These are phyloP conservation scores for Fusarium denticulatum DNA, from an alignment of 2,329 filamentous ascomycete species.

Conservation along the genomic window DNA sequence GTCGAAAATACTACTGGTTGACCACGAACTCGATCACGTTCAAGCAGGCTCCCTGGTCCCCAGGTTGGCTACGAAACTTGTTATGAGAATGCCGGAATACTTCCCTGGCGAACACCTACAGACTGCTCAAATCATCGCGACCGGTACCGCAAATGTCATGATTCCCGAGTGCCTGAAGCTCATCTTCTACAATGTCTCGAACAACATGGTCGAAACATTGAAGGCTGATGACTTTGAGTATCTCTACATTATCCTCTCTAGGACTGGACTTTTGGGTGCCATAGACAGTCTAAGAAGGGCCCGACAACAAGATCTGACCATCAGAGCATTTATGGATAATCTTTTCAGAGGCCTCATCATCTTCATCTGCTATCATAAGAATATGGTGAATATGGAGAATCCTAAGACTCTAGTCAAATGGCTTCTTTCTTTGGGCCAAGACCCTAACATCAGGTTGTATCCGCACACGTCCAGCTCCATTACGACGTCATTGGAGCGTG, in stretches of 20 bases:
- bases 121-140: fast-evolving
- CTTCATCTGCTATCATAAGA: fast-evolving
- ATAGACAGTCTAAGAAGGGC: fast-evolving
- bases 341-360: fast-evolving
- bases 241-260: fast-evolving
- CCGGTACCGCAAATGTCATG: fast-evolving
- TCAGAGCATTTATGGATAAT: neutral
- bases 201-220: fast-evolving
- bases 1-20: fast-evolving
- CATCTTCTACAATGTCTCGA: fast-evolving
- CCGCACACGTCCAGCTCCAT: too few species aligned
- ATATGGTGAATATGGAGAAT: fast-evolving
- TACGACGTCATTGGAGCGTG: fast-evolving
- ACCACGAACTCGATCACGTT: fast-evolving
- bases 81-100: neutral
- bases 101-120: neutral
- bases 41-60: fast-evolving
- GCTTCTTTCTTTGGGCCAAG: neutral
- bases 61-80: fast-evolving
- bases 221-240: neutral
- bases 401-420: fast-evolving
- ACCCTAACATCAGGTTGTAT: neutral
- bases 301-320: neutral
- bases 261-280: neutral
- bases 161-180: neutral